Evolutionary conservation across 495 filamentous ascomycete species (phyloP).

Genomic region (Daldinia concentrica): DNA sequence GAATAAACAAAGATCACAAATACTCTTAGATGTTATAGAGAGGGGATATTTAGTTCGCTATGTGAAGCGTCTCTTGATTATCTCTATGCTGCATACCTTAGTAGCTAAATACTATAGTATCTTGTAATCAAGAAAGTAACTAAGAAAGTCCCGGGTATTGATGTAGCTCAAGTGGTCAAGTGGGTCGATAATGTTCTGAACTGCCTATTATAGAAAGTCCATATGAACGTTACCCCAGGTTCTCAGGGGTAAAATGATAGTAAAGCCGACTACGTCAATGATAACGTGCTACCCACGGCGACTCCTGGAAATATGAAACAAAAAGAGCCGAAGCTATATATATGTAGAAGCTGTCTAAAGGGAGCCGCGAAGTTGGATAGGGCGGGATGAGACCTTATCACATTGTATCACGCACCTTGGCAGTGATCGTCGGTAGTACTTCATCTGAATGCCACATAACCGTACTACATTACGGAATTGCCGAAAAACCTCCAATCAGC

Average conservation of each 20-base stretch:
- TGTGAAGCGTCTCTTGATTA: background rate
- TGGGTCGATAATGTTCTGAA: slow-evolving; percentile 20
- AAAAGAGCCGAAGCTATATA: slow-evolving; percentile 25
- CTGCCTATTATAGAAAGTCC: slow-evolving; percentile 38
- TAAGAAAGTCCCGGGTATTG: slow-evolving; percentile 6
- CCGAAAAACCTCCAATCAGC: background rate
- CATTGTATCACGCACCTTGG: slow-evolving; percentile 16
- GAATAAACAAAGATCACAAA: slow-evolving; percentile 3
- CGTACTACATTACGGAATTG: background rate
- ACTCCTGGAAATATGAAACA: slow-evolving; percentile 26
- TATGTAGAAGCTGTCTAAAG: background rate
- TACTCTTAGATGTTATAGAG: background rate
- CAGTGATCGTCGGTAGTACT: slow-evolving; percentile 39
- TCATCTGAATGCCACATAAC: slow-evolving; percentile 15
- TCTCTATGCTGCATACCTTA: background rate
- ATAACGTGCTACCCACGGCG: background rate
- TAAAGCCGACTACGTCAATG: slow-evolving; percentile 15
- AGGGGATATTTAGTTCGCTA: background rate
- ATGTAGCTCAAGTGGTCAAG: slow-evolving; percentile 6
- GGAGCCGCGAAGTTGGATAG: slow-evolving; percentile 29
- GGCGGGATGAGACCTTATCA: slow-evolving; percentile 25
- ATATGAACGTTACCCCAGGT: slow-evolving; percentile 42
- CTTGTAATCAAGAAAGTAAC: slow-evolving; percentile 19
- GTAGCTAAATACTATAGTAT: background rate
- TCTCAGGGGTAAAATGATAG: slow-evolving; percentile 11